Base-by-base conservation (phyloP, 306 rosid genomes). In the Cicer chorassanicum region DNA sequence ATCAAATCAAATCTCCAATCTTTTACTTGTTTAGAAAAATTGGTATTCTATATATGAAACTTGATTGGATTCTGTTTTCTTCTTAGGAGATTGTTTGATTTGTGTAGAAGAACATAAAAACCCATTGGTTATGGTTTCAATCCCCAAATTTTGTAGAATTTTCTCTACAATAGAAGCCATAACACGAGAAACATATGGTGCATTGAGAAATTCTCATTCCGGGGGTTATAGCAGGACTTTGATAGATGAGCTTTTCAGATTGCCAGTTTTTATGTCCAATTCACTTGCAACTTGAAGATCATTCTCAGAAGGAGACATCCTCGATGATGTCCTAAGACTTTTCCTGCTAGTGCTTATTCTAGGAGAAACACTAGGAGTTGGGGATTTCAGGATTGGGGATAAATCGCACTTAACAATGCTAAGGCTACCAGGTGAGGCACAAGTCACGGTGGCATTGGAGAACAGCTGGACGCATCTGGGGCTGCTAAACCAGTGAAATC, bases 281-380 rank as follows among this genome's bases (percentile, higher is more conserved):
- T 70, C 78, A 70, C 78, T 74, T 57, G 75, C 86, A 70, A 60
- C 87, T 43, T 74, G 69, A 63, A 75, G 78, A 84, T 81, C 88
- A 15, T 82, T 94, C 77, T 83, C 91, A n/a, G 93, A 88, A 78
- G 96, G 96, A 76, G 90, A 82, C 72, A 89, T 16, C 88, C 86
- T 87, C 15, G 88, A 78, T 48, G 98, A 90, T 62, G 89, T 83
- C 81, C 90, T 90, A 87, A 90, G 77, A n/a, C n/a, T n/a, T n/a
- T n/a, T n/a, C n/a, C n/a, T n/a, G n/a, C n/a, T n/a, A n/a, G n/a
- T n/a, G 72, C 86, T 86, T 74, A 89, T 80, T 82, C 86, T 88
- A 13, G 97, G 99, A 48, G 97, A 94, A 76, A 90, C 82, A 70
- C 97, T 92, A 70, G 92, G 96, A 76, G 85, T 84, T 68, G 99